phyloP scores from a whole-genome alignment of 163 green algal species.

The Prototheca cutis region DNA sequence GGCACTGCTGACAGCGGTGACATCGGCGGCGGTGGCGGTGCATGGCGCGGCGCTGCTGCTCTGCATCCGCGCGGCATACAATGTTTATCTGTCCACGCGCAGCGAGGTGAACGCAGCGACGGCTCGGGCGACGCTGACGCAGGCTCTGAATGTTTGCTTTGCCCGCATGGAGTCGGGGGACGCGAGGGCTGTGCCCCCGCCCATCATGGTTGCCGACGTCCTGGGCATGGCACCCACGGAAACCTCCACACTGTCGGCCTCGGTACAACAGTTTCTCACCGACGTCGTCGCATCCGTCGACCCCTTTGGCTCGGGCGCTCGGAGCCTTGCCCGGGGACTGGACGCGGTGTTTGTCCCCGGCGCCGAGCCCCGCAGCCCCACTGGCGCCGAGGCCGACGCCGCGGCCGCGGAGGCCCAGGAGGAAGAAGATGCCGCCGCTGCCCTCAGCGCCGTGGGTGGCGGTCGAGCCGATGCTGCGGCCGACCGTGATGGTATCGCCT shows the following conservation, averaged over 20 bases:
- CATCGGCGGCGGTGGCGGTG: conserved; percentile 59
- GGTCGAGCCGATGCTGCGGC: background rate
- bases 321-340: conserved; percentile 27
- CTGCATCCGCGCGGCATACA: conserved; percentile 85
- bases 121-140: conserved; percentile 88
- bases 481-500: background rate
- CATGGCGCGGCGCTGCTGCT: conserved; percentile 56
- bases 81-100: conserved; percentile 88
- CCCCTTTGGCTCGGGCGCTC: conserved; percentile 31
- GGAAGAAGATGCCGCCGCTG: no score
- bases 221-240: conserved; percentile 50
- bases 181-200: conserved; percentile 42
- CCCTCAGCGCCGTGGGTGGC: background rate
- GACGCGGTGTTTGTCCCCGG: conserved; percentile 28
- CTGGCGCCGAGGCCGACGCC: no score
- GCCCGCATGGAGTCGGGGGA: conserved; percentile 67
- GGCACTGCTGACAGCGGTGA: conserved; percentile 68
- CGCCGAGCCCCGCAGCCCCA: background rate
- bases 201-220: conserved; percentile 82
- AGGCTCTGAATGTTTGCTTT: conserved; percentile 90
- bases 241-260: conserved; percentile 30
- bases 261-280: conserved; percentile 62
- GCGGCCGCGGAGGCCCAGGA: no score
- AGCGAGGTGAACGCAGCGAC: conserved; percentile 88
- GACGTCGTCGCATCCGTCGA: conserved; percentile 39